These are phyloP conservation scores for Gossypium davidsonii DNA, from an alignment of 441 rosid genomes.

Conservation along the genomic window DNA sequence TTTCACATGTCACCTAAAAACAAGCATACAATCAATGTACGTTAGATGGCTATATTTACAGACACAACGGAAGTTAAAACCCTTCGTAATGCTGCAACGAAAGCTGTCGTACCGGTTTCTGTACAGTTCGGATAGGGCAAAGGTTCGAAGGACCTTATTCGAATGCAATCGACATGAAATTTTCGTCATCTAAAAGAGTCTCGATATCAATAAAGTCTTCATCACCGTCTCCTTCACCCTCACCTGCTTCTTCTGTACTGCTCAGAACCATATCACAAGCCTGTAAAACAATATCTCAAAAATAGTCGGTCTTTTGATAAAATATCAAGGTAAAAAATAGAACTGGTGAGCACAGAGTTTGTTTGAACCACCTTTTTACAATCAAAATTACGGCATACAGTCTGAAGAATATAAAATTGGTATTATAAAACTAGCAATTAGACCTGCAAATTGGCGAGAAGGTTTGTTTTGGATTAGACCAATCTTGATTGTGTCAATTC, in stretches of 20 bases:
- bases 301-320: background rate
- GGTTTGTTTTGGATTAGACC: too few relatives aligned
- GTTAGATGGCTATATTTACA: slow-evolving; percentile 31
- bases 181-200: slow-evolving; percentile 57
- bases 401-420: background rate
- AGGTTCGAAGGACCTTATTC: slow-evolving; percentile 23
- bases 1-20: slow-evolving; percentile 2
- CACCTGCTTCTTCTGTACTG: slow-evolving; percentile 30
- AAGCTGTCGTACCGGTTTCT: background rate
- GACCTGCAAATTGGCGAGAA: too few relatives aligned
- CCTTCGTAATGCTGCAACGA: slow-evolving; percentile 10
- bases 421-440: background rate
- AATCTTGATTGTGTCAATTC: too few relatives aligned
- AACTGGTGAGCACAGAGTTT: background rate
- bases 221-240: slow-evolving; percentile 21
- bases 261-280: slow-evolving; percentile 23
- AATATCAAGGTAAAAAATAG: background rate
- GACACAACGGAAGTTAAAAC: slow-evolving; percentile 23
- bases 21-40: background rate
- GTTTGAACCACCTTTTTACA: background rate
- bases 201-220: slow-evolving; percentile 48
- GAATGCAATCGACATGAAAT: slow-evolving; percentile 53
- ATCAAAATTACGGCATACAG: background rate
- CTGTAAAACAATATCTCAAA: slow-evolving; percentile 18
- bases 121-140: slow-evolving; percentile 18